Evolutionary conservation across 2,329 filamentous ascomycete genomes (phyloP), one percentile per base, ranked within the genome.

Genomic region (Spiromastix sp.): DNA sequence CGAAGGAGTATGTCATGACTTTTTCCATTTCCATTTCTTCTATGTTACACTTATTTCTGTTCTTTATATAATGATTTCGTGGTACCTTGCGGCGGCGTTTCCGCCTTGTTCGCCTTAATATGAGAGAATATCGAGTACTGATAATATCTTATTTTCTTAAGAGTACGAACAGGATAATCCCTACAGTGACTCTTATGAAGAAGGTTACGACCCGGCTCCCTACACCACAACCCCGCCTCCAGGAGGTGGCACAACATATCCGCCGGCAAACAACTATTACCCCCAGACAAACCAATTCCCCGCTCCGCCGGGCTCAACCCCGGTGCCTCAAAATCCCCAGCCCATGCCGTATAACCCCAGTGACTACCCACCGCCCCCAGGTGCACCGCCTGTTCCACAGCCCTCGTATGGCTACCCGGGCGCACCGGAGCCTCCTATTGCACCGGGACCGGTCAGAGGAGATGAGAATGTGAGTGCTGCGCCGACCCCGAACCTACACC

Each of bases 381-480:
- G 56, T 19, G 56, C 54, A 32, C 57, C 48, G 19, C 53, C 56
- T 26, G 56, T 51, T 20, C 49, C 57, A 3, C 60, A 59, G 37
- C 43, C 37, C 30, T 42, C 51, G 11, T 61, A 63, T 42, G 53
- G 52, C 29, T 61, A 63, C 42, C 56, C 53, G 30, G 50, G 54
- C 32, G 52, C 52, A 21, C 49, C 50, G 28, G 57, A 48, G 32
- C 48, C 53, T 38, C 51, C 54, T n/a, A 65, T 64, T 41, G 54
- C 55, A 16, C 47, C 56, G 18, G 48, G 51, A 46, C 51, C 56
- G 32, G 51, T 56, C 42, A 54, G 60, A 44, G 57, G 55, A 40
- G 63, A 67, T 53, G 64, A 68, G 51, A 68, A 67, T 65, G 66
- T 69, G 63, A 68, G 65, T 67, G 54, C 55, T 55, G 51, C 50